Conservation (phyloP, 2,329 filamentous ascomycete genomes). For the Eurotiales sp. region DNA sequence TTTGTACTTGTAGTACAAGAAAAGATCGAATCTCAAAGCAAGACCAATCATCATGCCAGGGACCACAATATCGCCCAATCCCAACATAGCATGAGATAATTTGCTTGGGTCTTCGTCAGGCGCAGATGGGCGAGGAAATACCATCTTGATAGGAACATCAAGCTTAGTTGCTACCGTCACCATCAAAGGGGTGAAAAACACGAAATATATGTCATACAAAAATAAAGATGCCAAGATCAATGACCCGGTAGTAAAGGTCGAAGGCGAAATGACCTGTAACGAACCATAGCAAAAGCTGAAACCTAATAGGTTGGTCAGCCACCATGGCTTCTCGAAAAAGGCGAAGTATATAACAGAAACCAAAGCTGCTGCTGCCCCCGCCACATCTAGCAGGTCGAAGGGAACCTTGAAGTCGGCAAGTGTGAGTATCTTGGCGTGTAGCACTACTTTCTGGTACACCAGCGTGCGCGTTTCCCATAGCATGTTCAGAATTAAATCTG, state of each 20-base stretch:
- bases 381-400: constrained; percentile 44
- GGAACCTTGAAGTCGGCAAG: constrained; percentile 39
- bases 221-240: constrained; percentile 76
- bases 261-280: constrained; percentile 80
- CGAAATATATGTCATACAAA: constrained; percentile 83
- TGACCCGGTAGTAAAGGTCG: constrained; percentile 77
- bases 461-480: constrained; percentile 51
- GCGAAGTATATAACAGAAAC: constrained; percentile 63
- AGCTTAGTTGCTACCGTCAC: constrained; percentile 73
- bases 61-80: constrained; percentile 88
- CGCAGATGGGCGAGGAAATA: constrained; percentile 66
- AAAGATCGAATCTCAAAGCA: constrained; percentile 86
- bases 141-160: constrained; percentile 88
- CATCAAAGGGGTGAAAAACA: constrained; percentile 53
- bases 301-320: constrained; percentile 79
- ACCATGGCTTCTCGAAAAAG: constrained; percentile 59
- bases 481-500: constrained; percentile 26
- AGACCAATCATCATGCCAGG: constrained; percentile 87
- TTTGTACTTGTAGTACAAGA: constrained; percentile 72
- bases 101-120: constrained; percentile 42
- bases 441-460: constrained; percentile 48
- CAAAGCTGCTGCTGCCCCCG: constrained; percentile 55
- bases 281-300: constrained; percentile 82
- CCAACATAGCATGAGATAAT: constrained; percentile 67
- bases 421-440: constrained; percentile 55